phyloP scores from a whole-genome alignment of 129 eudicot genomes.

The Silybum marianum region DNA sequence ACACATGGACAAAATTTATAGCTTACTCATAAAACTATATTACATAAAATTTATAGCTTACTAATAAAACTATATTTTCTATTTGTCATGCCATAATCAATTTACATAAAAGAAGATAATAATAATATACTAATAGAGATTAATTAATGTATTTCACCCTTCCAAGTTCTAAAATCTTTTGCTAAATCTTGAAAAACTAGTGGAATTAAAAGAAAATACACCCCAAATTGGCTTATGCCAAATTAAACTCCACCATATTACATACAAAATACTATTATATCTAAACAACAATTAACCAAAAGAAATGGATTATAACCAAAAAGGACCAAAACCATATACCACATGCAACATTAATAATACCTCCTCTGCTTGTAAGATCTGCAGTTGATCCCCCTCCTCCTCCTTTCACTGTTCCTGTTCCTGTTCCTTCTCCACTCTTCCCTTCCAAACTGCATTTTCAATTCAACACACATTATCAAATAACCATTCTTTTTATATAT shows the following conservation, averaged over 20 bases:
- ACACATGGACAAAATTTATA: too few species aligned
- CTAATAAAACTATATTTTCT: too few species aligned
- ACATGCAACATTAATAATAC: conserved; percentile 24
- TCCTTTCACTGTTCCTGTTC: conserved; percentile 1
- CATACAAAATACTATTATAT: conserved; percentile 6
- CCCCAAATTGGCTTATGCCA: conserved; percentile 26
- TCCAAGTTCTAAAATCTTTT: neutral
- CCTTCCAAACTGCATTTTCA: conserved; percentile 39
- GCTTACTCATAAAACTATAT: too few species aligned
- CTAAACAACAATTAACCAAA: conserved; percentile 24
- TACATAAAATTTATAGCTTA: too few species aligned
- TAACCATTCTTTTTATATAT: neutral
- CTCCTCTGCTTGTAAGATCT: conserved; percentile 37
- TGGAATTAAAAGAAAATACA: neutral
- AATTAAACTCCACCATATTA: conserved; percentile 9
- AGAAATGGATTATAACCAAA: conserved; percentile 14
- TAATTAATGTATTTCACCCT: neutral
- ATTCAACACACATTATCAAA: neutral
- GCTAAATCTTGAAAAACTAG: neutral
- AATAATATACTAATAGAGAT: neutral
- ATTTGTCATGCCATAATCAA: neutral
- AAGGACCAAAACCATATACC: conserved; percentile 18
- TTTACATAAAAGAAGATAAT: neutral
- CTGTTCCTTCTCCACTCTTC: conserved; percentile 29
- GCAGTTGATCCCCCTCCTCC: conserved; percentile 40